Evolutionary conservation across 129 eudicot genomes (phyloP), one percentile per base, ranked within the genome.

Genomic region (Logfia minima): DNA sequence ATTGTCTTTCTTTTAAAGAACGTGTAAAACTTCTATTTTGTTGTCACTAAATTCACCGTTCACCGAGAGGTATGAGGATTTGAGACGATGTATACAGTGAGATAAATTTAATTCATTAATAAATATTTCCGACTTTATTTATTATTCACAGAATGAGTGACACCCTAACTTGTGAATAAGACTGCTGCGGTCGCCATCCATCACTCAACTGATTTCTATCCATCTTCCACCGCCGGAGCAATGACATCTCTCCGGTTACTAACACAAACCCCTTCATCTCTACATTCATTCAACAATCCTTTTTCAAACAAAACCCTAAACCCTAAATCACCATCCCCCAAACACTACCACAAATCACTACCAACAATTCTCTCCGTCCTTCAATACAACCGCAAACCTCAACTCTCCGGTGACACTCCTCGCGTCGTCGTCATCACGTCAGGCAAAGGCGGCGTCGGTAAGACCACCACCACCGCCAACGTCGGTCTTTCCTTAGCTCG

Each of bases 371-470:
- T 71, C 24, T 68, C 72, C 51, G 55, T 22, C 32, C 72, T 68
- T 19, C 72, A 68, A 19, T 68, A 68, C 83, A 90, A 85, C 80
- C 99, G 99, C 72, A 95, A 91, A 66, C 99, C 99, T 21, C 87
- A 91, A 76, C 96, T 91, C 81, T 63, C 99, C 74, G 99, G 99
- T 0, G 86, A 86, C 0, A 89, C 97, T 0, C 99, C 99, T 5
- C 72, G 99, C 13, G 92, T 95, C 64, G 90, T 94, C 61, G 98
- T 94, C 79, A 88, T 95, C 82, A 91, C 96, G 41, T 92, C 96
- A 69, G 98, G 98, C 31, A 92, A 90, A 65, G 98, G 96, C 39
- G 98, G 98, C 56, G 96, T 92, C 8, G 96, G 96, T 3, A 90
- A 89, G 66, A 92, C 96, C 64, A 89, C 98, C 21, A 92, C 96